Evolutionary conservation across 225 moss, liverwort and hornwort genomes (phyloP), one percentile per base, ranked within the genome.

Genomic region (Physcomitrellopsis africana): DNA sequence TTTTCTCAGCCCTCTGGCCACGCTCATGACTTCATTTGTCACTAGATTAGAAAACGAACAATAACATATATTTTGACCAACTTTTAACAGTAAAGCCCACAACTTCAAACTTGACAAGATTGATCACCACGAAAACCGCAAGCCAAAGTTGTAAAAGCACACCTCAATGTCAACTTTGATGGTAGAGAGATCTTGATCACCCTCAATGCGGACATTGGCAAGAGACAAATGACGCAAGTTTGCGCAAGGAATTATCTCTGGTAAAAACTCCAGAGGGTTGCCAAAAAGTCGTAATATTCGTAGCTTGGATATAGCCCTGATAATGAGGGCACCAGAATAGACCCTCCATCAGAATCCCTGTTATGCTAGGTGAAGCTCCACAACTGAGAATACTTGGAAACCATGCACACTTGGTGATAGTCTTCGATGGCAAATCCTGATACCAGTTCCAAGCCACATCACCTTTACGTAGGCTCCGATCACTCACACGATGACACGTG

Each of bases 181-280:
- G 16, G 86, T 73, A 69, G 95, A 89, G 69, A 99, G 95, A 80
- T 85, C 72, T 69, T 95, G 90, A 82, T 99, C 89, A 65, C 95
- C 95, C 84, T 99, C 99, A 81, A 99, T 99, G 64, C 95, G 95
- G 64, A 99, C 99, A 84, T 99, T 99, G 20, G 95, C 99, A 60
- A 99, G 83, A 41, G 99, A 95, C 77, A 99, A 69, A 84, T 99
- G 92, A 61, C 99, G 91, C 70, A 99, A 85, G 68, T 95, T 99
- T 49, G 86, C 89, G 78, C 95, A 99, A 51, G 99, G 99, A 65
- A 93, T 87, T 59, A 99, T 95, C 77, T 99, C 99, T 73, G 99
- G 99, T 23, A 99, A 86, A 86, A 95, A 99, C 77, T 95, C 99
- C 64, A 99, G 70, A 73, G 99, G 99, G 78, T 99, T 99, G 78